Percentiles rank a stretch among this genome's conserved stretches.
Evolutionary conservation across 2,329 filamentous ascomycete genomes (phyloP).

Genomic region (Aspergillus pseudotamarii): DNA sequence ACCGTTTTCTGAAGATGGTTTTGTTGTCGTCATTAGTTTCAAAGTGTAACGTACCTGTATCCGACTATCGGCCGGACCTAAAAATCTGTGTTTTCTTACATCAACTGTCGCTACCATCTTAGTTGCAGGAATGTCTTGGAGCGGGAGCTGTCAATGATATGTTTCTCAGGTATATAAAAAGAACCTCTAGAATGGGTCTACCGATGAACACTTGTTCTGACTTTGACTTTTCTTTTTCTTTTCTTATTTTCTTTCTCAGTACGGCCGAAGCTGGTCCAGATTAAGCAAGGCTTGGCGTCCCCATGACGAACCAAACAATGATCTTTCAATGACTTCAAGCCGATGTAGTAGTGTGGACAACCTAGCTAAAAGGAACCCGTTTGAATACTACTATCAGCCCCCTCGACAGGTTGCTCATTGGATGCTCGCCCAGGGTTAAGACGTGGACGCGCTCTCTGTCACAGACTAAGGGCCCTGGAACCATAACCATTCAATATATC

Average conservation of each 20-base stretch:
- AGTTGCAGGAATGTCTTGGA: not conserved
- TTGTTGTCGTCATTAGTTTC: not conserved
- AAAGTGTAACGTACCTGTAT: not conserved
- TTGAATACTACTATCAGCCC: not conserved
- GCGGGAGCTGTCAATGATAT: not conserved
- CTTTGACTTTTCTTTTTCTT: not conserved
- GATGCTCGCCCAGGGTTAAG: not conserved
- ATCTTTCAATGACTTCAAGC: not conserved
- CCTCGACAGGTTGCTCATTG: not conserved
- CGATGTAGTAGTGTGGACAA: not conserved
- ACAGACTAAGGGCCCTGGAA: not conserved
- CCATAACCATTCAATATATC: not conserved
- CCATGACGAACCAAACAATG: not conserved
- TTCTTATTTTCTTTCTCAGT: not conserved
- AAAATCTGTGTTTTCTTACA: not conserved
- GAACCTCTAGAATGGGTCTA: not conserved
- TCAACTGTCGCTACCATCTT: not conserved
- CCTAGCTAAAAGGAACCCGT: too few species aligned
- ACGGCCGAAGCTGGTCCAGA: not conserved
- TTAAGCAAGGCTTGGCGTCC: not conserved
- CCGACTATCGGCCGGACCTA: not conserved
- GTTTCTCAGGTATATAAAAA: not conserved
- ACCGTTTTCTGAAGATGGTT: not conserved
- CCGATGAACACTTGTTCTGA: not conserved
- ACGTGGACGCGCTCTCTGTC: not conserved